Base-by-base conservation (phyloP, 257 asterid genomes). In the Solanum paucissectum region DNA sequence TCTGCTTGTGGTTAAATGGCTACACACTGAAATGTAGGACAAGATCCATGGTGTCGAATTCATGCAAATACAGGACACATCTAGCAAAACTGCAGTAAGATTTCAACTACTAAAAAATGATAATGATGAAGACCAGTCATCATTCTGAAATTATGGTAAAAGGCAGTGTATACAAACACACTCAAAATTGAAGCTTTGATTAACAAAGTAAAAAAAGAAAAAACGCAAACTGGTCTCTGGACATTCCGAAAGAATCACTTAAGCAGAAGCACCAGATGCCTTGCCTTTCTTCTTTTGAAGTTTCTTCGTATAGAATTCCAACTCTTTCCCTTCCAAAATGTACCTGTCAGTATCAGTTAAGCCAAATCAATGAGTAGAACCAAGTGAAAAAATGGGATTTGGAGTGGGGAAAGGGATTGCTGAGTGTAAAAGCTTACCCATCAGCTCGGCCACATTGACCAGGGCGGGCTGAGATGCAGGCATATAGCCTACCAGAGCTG, bases 381-480 rank as follows among this genome's bases (percentile, higher is more conserved):
- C 0, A 40, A 66, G 25, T 21, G 33, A 4, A 58, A 40, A 7
- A 8, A 40, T 16, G 12, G 33, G 40, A 6, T 38, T 40, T 16
- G 20, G 38, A 64, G 29, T 11, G 16, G 25, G 55, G 64, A 66
- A 29, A 64, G 23, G 20, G 38, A 29, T 16, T 40, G 23, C 37
- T 25, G 81, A 18, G 42, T 7, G 8, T 46, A 42, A 23, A 49
- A 29, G 32, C 89, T 84, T 77, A 93, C 95, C 97, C 95, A 85
- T 93, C 97, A 83, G 93, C 90, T 68, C 95, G 92, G 34, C 97
- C 95, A 86, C 97, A 93, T 81, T 93, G 95, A 88, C 95, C 97
- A 0, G 95, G 95, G 52, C 95, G 93, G 5, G 95, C 93, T 44
- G 95, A 90, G 87, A 94, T 94, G 21, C 94, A 91, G 81, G 95